Conservation (phyloP, 257 asterid species). For the Fraxinus excelsior region DNA sequence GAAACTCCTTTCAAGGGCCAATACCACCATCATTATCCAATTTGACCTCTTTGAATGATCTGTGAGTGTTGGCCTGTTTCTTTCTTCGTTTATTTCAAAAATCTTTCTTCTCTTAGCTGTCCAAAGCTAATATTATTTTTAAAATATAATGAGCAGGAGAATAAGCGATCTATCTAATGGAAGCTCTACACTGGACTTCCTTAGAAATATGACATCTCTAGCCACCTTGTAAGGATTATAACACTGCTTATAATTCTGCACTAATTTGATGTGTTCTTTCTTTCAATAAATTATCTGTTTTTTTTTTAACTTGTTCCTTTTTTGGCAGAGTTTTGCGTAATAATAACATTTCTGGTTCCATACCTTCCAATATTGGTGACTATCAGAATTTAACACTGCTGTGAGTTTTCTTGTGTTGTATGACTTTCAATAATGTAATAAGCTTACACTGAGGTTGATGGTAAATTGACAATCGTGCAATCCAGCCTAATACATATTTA, state of each 20-base stretch:
- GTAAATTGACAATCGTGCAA: background rate
- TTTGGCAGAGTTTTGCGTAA: slow-evolving; percentile 43
- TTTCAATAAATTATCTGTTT: background rate
- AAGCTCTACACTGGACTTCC: slow-evolving; percentile 67
- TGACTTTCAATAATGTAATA: slow-evolving; percentile 3
- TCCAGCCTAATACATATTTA: background rate
- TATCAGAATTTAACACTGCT: slow-evolving; percentile 37
- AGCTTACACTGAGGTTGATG: slow-evolving; percentile 1
- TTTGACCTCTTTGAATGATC: slow-evolving; percentile 35
- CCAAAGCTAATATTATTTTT: slow-evolving; percentile 27
- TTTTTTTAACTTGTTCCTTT: background rate
- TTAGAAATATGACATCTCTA: slow-evolving; percentile 47
- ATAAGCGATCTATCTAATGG: slow-evolving; percentile 74
- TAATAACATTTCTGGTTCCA: slow-evolving; percentile 46
- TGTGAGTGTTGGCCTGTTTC: slow-evolving; percentile 29
- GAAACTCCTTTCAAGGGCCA: slow-evolving; percentile 77
- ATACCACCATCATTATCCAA: slow-evolving; percentile 63
- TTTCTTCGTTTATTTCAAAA: background rate
- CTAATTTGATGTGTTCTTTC: background rate
- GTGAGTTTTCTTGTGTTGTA: slow-evolving; percentile 43
- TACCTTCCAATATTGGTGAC: slow-evolving; percentile 40
- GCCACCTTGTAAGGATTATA: slow-evolving; percentile 35
- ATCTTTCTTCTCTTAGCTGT: background rate
- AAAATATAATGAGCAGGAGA: slow-evolving; percentile 50
- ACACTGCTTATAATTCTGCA: background rate